These are phyloP conservation scores for Rhizopus delemar DNA, from an alignment of 371 early-diverging fungal species.

Conservation along the genomic window DNA sequence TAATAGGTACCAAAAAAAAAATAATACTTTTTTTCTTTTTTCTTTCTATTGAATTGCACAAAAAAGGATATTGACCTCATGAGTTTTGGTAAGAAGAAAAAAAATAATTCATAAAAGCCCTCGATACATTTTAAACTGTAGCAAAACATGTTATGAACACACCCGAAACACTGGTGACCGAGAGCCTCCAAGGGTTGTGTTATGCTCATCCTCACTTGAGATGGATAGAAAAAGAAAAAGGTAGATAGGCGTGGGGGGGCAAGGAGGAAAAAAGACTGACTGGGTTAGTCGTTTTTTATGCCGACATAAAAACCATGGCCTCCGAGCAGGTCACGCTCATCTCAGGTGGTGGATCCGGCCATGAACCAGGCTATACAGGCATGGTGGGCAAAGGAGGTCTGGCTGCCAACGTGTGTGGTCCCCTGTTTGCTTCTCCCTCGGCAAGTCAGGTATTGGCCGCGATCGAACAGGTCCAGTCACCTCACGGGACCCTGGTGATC, in stretches of 20 bases:
- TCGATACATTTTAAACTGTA: slow-evolving; percentile 1
- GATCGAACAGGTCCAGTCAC: slow-evolving; percentile 62
- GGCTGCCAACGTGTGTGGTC: slow-evolving; percentile 78
- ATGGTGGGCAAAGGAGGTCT: slow-evolving; percentile 72
- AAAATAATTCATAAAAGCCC: background rate
- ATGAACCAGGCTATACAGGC: slow-evolving; percentile 83
- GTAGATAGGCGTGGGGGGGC: slow-evolving; percentile 12
- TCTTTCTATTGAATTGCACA: background rate
- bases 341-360: slow-evolving; percentile 84
- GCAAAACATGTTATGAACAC: slow-evolving; percentile 45
- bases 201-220: slow-evolving; percentile 44
- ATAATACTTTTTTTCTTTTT: background rate
- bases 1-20: too few species aligned
- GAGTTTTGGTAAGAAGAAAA: background rate
- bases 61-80: background rate
- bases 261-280: background rate
- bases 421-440: slow-evolving; percentile 83
- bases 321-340: slow-evolving; percentile 71
- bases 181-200: slow-evolving; percentile 44
- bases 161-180: slow-evolving; percentile 38
- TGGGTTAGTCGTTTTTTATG: slow-evolving; percentile 52
- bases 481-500: slow-evolving; percentile 72
- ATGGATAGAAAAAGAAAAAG: slow-evolving; percentile 34
- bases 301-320: slow-evolving; percentile 54
- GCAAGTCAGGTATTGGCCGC: slow-evolving; percentile 73